phyloP scores from a whole-genome alignment of 495 filamentous ascomycete genomes.

The Clohesyomyces aquaticus region DNA sequence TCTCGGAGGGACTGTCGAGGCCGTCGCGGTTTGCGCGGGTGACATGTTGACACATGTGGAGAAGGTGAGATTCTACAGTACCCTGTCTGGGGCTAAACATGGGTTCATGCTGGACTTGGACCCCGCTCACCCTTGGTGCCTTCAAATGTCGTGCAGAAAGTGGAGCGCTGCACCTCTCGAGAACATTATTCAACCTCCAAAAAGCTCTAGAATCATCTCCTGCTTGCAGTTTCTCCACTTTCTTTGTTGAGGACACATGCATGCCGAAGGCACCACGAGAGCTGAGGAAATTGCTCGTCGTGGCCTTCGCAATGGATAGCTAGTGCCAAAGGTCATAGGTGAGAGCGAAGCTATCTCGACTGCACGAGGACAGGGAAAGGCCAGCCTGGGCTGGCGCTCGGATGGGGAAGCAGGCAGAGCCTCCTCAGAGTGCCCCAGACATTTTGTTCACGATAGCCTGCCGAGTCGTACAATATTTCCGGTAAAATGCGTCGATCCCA shows the following conservation, averaged over 20 bases:
- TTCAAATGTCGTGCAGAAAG: constrained; percentile 25
- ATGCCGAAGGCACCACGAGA: neutral
- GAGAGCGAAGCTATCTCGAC: neutral
- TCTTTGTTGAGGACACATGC: neutral
- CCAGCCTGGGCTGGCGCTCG: constrained; percentile 26
- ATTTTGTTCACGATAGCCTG: constrained; percentile 11
- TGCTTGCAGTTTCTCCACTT: constrained; percentile 3
- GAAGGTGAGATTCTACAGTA: neutral
- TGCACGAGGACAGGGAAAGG: constrained; percentile 22
- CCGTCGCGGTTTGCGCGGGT: constrained; percentile 36
- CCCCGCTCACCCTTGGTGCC: neutral
- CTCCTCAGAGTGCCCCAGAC: constrained; percentile 22
- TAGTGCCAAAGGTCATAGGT: neutral
- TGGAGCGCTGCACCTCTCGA: constrained; percentile 10
- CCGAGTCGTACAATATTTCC: constrained; percentile 20
- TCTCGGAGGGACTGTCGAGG: neutral
- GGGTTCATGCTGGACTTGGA: constrained; percentile 7
- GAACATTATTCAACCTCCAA: neutral
- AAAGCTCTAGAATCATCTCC: neutral
- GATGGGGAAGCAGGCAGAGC: constrained; percentile 38
- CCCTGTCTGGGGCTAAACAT: constrained; percentile 2
- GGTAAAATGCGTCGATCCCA: constrained; percentile 33
- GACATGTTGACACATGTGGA: constrained; percentile 5
- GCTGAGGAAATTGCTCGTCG: neutral
- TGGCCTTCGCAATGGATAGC: too few relatives aligned